Conservation (phyloP, 2,329 filamentous ascomycete species). For the Trichoderma oligosporum region DNA sequence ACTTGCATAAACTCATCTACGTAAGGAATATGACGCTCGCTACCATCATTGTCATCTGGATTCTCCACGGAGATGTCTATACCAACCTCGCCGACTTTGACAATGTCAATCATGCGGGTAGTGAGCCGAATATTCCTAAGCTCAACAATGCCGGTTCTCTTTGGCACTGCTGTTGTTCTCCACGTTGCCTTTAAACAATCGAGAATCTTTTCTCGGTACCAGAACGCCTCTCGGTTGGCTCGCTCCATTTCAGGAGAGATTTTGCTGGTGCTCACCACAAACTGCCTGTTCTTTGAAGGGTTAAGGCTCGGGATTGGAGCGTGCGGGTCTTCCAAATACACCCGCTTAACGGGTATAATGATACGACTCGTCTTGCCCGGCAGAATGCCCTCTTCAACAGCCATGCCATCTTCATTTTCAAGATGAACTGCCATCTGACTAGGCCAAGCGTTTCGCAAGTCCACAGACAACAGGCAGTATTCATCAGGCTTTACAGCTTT, state of each 20-base stretch:
- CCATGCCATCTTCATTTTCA: conserved; percentile 47
- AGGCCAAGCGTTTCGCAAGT: conserved; percentile 88
- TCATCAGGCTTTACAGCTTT: conserved; percentile 49
- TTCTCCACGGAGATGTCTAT: conserved; percentile 57
- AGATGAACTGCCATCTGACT: conserved; percentile 68
- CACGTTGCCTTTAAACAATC: conserved; percentile 68
- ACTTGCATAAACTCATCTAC: conserved; percentile 62
- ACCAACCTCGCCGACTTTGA: conserved; percentile 75
- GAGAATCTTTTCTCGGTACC: conserved; percentile 82
- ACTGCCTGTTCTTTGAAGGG: conserved; percentile 80
- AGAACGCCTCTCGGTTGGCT: conserved; percentile 76
- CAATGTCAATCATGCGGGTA: conserved; percentile 74
- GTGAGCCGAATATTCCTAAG: conserved; percentile 71
- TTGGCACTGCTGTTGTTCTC: conserved; percentile 52
- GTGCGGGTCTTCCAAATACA: conserved; percentile 73
- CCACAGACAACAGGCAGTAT: conserved; percentile 75
- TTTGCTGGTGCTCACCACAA: conserved; percentile 78
- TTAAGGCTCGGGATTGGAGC: conserved; percentile 76
- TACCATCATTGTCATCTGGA: conserved; percentile 2
- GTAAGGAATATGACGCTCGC: conserved; percentile 30
- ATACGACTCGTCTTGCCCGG: conserved; percentile 70
- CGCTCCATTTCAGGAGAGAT: conserved; percentile 77
- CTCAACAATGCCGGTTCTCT: conserved; percentile 66
- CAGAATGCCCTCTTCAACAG: conserved; percentile 54
- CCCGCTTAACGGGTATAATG: conserved; percentile 68